Conservation (phyloP, 192 early-diverging fungal genomes). For the Umbelopsis sp. region DNA sequence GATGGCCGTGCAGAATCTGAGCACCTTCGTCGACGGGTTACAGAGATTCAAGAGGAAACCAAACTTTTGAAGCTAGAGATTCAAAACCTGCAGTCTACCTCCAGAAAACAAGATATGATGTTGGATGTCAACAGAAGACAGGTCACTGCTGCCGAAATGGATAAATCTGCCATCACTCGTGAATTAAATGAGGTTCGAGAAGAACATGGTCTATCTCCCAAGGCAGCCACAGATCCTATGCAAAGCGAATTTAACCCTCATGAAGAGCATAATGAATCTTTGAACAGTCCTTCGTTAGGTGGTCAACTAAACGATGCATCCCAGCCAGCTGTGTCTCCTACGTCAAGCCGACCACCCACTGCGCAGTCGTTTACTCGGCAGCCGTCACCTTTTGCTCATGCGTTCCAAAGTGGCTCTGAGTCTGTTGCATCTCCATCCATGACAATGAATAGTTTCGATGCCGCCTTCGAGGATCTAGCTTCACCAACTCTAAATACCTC, state of each 20-base stretch:
- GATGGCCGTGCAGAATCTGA: constrained; percentile 52
- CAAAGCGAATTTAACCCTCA: no score
- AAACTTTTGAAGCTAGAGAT: constrained; percentile 51
- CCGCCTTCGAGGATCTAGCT: not conserved
- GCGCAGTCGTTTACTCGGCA: constrained; percentile 1
- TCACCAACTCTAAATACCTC: constrained; percentile 9
- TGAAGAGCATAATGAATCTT: no score
- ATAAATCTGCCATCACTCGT: constrained; percentile 61
- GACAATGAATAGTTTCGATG: constrained; percentile 20
- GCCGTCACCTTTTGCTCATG: not conserved
- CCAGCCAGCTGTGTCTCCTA: not conserved
- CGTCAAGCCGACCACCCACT: constrained; percentile 8
- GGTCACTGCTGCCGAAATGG: constrained; percentile 58
- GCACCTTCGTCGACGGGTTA: constrained; percentile 47
- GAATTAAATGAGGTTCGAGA: constrained; percentile 51
- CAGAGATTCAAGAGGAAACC: constrained; percentile 60
- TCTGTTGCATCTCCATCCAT: constrained; percentile 1
- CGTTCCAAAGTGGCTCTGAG: not conserved
- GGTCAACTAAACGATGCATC: not conserved
- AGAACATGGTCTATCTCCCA: constrained; percentile 22
- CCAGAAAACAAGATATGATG: constrained; percentile 60
- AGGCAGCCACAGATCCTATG: not conserved
- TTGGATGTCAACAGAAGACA: constrained; percentile 70
- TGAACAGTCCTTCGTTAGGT: no score
- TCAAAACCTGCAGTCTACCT: constrained; percentile 57